These are phyloP conservation scores for Elongisporangium anandrum DNA, from an alignment of 352 stramenopile species.

Conservation along the genomic window DNA sequence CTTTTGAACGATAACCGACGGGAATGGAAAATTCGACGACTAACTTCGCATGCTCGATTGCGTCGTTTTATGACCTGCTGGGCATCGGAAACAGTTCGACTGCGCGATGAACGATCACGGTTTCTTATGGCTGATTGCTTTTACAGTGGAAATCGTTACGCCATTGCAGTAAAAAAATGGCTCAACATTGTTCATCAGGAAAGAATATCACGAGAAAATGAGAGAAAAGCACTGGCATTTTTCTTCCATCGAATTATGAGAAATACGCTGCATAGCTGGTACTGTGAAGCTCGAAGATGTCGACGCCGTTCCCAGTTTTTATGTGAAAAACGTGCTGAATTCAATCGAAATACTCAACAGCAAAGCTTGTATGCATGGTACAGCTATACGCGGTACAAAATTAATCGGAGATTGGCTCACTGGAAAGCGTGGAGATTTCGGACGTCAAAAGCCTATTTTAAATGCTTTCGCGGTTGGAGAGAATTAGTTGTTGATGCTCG, in stretches of 20 bases:
- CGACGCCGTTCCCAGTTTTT: neutral
- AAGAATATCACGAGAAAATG: neutral
- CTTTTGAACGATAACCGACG: neutral
- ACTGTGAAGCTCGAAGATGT: neutral
- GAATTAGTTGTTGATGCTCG: neutral
- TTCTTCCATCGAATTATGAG: neutral
- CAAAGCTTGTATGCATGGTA: neutral
- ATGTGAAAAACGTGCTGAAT: neutral
- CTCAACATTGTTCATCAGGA: neutral
- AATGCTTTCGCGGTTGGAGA: neutral
- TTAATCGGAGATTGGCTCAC: neutral
- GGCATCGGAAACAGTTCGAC: neutral
- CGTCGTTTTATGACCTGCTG: neutral
- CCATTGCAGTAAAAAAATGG: neutral
- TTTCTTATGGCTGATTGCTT: neutral
- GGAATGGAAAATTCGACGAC: neutral
- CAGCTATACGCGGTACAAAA: neutral
- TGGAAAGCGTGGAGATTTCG: neutral
- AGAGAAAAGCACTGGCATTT: neutral
- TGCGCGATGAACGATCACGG: neutral
- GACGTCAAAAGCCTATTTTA: neutral
- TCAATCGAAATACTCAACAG: neutral
- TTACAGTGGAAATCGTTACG: neutral
- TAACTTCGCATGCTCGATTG: neutral
- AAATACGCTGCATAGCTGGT: neutral